Base-by-base conservation (phyloP, 2,329 filamentous ascomycete genomes). In the Fusarium acutatum region DNA sequence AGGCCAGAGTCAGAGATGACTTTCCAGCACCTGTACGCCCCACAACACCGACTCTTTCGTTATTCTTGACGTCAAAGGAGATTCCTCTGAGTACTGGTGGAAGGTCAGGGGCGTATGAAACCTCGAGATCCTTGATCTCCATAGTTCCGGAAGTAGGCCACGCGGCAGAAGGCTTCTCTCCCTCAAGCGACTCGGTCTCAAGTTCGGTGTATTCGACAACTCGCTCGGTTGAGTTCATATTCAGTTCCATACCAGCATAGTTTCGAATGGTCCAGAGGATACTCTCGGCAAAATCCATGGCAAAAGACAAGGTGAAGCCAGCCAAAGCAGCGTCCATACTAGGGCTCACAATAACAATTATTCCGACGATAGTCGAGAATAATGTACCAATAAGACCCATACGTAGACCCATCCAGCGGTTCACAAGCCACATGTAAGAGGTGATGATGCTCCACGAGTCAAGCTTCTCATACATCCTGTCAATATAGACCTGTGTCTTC, bases 1-100 rank as follows among this genome's bases (percentile, higher is more conserved):
- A 84, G 0, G 93, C 92, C 3, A 95, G 84, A 0, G 93, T 94
- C 28, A 95, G 82, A 0, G 91, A 93, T 0, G 92, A 94, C 81
- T 95, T 95, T 64, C 93, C 93, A 0, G 93, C 93, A 7, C 93
- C 93, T 0, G 93, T 95, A 22, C 93, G 89, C 17, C 93, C 93
- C 9, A 95, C 90, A 7, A 95, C 90, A n/a, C 93, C 93, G 22
- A 95, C 83, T 20, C 93, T 86, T 81, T 95, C 89, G 71, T 92
- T 92, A 61, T 88, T 86, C 44, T 90, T 85, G 18, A 94, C 88
- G 20, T 82, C 83, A 80, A 96, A 95, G 4, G 85, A 90, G 24
- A 95, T 83, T 1, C 90, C 91, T 79, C 89, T 93, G 5, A 95
- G 84, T 0, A 95, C 91, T 0, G 92, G 88, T 0, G 91, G 90